These are phyloP conservation scores for Dalbergia oliveri DNA, from an alignment of 306 rosid species.

Conservation along the genomic window DNA sequence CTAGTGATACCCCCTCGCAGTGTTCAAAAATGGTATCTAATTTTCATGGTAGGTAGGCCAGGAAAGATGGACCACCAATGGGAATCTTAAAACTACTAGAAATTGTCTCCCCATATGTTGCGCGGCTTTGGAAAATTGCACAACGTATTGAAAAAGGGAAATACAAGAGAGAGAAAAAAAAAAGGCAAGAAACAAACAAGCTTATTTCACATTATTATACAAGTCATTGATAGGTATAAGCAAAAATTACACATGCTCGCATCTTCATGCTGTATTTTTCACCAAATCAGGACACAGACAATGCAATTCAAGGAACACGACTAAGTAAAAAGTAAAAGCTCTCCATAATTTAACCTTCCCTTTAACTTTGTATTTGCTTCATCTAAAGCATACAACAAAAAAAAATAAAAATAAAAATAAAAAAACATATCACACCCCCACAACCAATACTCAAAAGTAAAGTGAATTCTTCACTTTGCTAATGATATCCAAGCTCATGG, in stretches of 20 bases:
- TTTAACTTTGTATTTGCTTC: conserved; percentile 39
- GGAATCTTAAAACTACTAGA: background rate
- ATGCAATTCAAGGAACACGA: conserved; percentile 43
- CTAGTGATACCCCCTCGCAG: background rate
- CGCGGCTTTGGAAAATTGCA: background rate
- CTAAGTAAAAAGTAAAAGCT: conserved; percentile 35
- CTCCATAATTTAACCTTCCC: conserved; percentile 28
- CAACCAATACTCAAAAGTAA: conserved; percentile 36
- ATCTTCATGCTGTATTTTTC: conserved; percentile 14
- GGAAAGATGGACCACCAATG: conserved; percentile 7
- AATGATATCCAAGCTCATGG: conserved; percentile 60
- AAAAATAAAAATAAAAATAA: no score
- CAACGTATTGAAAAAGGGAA: background rate
- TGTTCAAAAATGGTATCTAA: conserved; percentile 26
- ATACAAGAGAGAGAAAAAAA: no score
- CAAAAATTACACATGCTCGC: conserved; percentile 46
- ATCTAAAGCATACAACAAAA: conserved; percentile 41
- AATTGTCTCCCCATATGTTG: background rate
- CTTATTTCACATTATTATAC: conserved; percentile 40
- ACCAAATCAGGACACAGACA: conserved; percentile 38
- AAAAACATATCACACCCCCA: conserved; percentile 3
- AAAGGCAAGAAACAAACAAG: background rate
- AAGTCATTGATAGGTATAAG: conserved; percentile 45
- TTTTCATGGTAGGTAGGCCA: conserved; percentile 36
- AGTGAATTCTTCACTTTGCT: conserved; percentile 51